Evolutionary conservation across 75 land plant species (phyloP).

Genomic region (Selaginella moellendorffii): DNA sequence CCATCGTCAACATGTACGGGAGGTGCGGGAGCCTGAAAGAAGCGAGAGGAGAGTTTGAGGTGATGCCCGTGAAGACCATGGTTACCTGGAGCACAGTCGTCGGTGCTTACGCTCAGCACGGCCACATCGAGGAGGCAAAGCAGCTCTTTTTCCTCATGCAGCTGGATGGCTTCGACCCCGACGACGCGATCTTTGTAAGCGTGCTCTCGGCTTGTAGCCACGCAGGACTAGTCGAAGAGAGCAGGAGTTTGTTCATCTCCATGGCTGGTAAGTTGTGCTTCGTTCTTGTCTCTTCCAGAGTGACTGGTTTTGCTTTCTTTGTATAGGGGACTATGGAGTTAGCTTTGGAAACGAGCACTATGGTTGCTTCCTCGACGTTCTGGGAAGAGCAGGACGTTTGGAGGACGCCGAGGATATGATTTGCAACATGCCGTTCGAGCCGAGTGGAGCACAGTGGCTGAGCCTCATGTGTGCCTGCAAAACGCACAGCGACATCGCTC

Average conservation of each 20-base stretch:
- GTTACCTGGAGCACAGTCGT: conserved; percentile 38
- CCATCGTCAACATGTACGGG: conserved; percentile 30
- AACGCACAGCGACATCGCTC: neutral
- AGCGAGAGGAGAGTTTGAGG: conserved; percentile 26
- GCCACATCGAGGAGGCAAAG: neutral
- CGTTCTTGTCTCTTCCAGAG: neutral
- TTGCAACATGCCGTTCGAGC: neutral
- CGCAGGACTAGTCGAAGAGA: neutral
- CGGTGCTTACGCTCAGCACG: neutral
- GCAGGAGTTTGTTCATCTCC: neutral
- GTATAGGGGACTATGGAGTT: neutral
- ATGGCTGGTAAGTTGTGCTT: neutral
- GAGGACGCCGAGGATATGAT: neutral
- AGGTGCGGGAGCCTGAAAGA: conserved; percentile 16
- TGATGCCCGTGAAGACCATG: conserved; percentile 20
- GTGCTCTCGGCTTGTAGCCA: neutral
- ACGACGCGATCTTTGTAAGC: neutral
- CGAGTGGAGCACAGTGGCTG: neutral
- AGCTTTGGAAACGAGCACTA: neutral
- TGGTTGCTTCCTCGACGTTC: neutral
- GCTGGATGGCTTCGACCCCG: neutral
- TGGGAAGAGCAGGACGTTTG: neutral
- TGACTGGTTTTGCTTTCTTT: neutral
- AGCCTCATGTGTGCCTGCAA: neutral
- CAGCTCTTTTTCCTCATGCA: neutral